Evolutionary conservation across 2,329 filamentous ascomycete genomes (phyloP).

Genomic region (Hypoxylon sp.): DNA sequence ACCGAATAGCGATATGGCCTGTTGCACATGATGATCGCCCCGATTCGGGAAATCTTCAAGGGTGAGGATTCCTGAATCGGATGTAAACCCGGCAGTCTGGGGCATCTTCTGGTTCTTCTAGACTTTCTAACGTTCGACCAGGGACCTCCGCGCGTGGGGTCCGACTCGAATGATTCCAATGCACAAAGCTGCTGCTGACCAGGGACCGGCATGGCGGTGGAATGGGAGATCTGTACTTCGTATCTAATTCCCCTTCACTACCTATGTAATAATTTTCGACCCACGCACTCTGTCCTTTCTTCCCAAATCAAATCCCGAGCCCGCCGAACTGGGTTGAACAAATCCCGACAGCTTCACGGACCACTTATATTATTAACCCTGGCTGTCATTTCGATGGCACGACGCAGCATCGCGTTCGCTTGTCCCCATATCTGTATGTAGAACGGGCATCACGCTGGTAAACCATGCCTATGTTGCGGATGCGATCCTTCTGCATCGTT

Average conservation of each 20-base stretch:
- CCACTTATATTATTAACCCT: constrained; percentile 41
- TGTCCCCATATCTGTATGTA: constrained; percentile 23
- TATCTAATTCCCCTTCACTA: constrained; percentile 20
- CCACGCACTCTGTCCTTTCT: constrained; percentile 19
- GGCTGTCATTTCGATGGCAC: constrained; percentile 37
- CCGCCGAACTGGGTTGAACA: constrained; percentile 31
- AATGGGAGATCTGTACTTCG: constrained; percentile 32
- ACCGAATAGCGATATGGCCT: constrained; percentile 34
- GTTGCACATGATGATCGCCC: constrained; percentile 44
- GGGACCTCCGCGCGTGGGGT: constrained; percentile 39
- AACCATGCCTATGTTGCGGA: constrained; percentile 29
- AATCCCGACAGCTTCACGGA: constrained; percentile 32
- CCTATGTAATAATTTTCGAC: constrained; percentile 23
- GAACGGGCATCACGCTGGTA: constrained; percentile 35
- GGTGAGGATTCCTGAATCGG: constrained; percentile 45
- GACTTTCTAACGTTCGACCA: constrained; percentile 38
- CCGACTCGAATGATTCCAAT: constrained; percentile 41
- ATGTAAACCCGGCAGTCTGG: constrained; percentile 46
- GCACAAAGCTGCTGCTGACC: constrained; percentile 29
- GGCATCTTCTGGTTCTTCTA: constrained; percentile 43
- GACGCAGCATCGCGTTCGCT: constrained; percentile 38
- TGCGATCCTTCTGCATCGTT: constrained; percentile 14
- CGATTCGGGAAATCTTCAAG: constrained; percentile 41
- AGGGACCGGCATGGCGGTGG: constrained; percentile 34
- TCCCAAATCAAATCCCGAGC: constrained; percentile 35